Conservation (phyloP, 129 eudicot species). For the Calendula officinalis region DNA sequence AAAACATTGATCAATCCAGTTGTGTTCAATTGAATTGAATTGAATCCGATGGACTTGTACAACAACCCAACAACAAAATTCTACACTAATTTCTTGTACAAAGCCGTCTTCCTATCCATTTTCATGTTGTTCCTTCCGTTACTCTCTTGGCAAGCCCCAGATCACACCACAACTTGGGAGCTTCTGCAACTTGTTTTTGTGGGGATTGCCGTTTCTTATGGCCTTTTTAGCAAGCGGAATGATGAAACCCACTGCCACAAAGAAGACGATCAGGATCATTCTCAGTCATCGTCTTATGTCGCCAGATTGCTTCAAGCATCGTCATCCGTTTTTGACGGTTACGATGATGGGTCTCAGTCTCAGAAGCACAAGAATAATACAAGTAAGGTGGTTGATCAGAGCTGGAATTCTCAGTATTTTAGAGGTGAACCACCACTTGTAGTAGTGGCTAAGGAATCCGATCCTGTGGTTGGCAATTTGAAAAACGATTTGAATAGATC, state of each 20-base stretch:
- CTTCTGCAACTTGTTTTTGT: constrained; percentile 82
- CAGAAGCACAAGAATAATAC: constrained; percentile 22
- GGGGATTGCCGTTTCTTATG: constrained; percentile 95
- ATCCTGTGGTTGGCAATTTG: constrained; percentile 52
- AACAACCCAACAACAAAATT: constrained; percentile 51
- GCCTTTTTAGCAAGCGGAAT: constrained; percentile 70
- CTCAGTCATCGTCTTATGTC: constrained; percentile 55
- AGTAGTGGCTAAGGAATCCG: constrained; percentile 58
- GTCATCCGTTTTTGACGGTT: constrained; percentile 88
- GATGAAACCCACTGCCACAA: constrained; percentile 32
- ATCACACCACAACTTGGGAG: constrained; percentile 72
- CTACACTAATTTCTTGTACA: constrained; percentile 57
- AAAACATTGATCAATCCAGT: constrained; percentile 15
- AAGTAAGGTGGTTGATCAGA: constrained; percentile 43
- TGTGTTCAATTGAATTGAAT: constrained; percentile 3
- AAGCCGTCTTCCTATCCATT: constrained; percentile 49
- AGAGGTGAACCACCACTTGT: constrained; percentile 74
- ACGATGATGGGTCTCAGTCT: constrained; percentile 37
- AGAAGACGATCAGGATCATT: constrained; percentile 36
- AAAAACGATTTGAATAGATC: constrained; percentile 27
- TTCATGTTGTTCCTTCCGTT: constrained; percentile 61
- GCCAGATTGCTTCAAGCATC: constrained; percentile 75
- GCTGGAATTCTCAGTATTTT: constrained; percentile 74
- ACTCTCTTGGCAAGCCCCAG: constrained; percentile 76
- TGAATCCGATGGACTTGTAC: constrained; percentile 54